Percentiles rank a stretch among this genome's conserved stretches.
Evolutionary conservation across 2,329 filamentous ascomycete species (phyloP).

Genomic region (Claviceps digitariae): DNA sequence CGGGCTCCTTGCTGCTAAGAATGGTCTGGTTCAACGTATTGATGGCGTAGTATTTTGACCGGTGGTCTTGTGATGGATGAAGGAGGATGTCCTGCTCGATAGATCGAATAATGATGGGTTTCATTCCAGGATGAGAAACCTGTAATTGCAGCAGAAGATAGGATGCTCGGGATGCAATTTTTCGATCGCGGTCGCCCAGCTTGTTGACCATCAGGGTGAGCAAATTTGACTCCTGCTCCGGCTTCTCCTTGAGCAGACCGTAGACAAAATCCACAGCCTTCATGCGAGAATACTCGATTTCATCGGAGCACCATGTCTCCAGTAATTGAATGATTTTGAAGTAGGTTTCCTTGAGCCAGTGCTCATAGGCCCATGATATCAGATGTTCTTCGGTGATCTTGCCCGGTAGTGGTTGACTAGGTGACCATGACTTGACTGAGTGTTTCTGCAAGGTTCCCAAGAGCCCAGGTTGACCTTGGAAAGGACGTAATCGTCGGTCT

Average conservation of each 20-base stretch:
- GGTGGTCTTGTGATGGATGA: conserved; percentile 70
- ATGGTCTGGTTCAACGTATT: conserved; percentile 97
- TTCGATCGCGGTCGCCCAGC: conserved; percentile 85
- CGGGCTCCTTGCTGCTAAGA: conserved; percentile 68
- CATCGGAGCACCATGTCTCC: conserved; percentile 87
- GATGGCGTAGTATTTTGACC: conserved; percentile 89
- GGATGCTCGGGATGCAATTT: conserved; percentile 86
- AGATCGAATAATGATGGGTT: conserved; percentile 67
- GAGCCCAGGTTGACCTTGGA: conserved; percentile 66
- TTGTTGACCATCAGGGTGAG: conserved; percentile 90
- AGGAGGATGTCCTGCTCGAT: conserved; percentile 84
- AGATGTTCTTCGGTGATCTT: conserved; percentile 64
- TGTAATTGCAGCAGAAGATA: conserved; percentile 89
- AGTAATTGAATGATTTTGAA: conserved; percentile 87
- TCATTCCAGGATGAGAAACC: conserved; percentile 85
- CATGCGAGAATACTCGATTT: conserved; percentile 84
- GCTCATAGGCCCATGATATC: conserved; percentile 81
- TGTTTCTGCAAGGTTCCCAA: conserved; percentile 54
- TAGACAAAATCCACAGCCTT: conserved; percentile 84
- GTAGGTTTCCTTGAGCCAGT: conserved; percentile 88
- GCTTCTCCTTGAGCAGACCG: conserved; percentile 85
- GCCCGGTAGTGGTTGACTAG: conserved; percentile 57
- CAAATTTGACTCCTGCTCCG: conserved; percentile 92
- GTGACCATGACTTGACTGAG: conserved; percentile 46
- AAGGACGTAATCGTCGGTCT: conserved; percentile 67